phyloP scores from a whole-genome alignment of 176 grass and related monocot species.

The Phoenix dactylifera region DNA sequence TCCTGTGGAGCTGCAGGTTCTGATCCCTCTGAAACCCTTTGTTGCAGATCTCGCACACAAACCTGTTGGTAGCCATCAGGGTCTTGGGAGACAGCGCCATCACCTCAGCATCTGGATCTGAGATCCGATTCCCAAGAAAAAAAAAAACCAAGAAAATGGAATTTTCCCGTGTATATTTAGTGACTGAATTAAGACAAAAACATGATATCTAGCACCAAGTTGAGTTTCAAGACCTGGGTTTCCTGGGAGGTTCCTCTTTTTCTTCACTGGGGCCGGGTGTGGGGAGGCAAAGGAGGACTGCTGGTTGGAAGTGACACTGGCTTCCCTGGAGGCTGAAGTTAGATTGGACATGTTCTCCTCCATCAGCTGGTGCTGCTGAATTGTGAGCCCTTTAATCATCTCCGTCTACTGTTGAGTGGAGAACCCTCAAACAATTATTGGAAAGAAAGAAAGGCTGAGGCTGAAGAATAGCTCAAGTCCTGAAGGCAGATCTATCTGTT shows the following conservation, averaged over 20 bases:
- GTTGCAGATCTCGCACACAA: too few relatives aligned
- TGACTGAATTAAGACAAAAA: background rate
- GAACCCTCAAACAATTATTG: too few relatives aligned
- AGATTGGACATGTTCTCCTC: slow-evolving; percentile 98
- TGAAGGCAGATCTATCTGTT: background rate
- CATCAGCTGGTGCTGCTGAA: slow-evolving; percentile 51
- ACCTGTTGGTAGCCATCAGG: slow-evolving; percentile 88
- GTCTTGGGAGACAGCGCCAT: slow-evolving; percentile 69
- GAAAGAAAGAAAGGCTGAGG: too few relatives aligned
- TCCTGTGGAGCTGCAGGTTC: slow-evolving; percentile 28
- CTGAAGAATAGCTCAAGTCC: too few relatives aligned
- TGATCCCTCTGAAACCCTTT: too few relatives aligned
- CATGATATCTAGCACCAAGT: background rate
- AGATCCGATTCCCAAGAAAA: background rate
- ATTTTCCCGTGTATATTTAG: too few relatives aligned
- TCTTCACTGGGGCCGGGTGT: slow-evolving; percentile 50
- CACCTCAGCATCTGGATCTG: slow-evolving; percentile 93
- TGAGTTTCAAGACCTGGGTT: slow-evolving; percentile 62
- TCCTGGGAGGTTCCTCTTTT: slow-evolving; percentile 87
- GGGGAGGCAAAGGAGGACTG: slow-evolving; percentile 43
- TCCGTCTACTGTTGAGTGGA: background rate
- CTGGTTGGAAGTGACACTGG: slow-evolving; percentile 58
- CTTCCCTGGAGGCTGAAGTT: slow-evolving; percentile 88
- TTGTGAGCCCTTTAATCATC: slow-evolving; percentile 60
- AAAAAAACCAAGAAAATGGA: background rate